Percentiles rank a stretch among this genome's conserved stretches.
Conservation (phyloP, 2,329 filamentous ascomycete species). For the Claviceps purpurea region DNA sequence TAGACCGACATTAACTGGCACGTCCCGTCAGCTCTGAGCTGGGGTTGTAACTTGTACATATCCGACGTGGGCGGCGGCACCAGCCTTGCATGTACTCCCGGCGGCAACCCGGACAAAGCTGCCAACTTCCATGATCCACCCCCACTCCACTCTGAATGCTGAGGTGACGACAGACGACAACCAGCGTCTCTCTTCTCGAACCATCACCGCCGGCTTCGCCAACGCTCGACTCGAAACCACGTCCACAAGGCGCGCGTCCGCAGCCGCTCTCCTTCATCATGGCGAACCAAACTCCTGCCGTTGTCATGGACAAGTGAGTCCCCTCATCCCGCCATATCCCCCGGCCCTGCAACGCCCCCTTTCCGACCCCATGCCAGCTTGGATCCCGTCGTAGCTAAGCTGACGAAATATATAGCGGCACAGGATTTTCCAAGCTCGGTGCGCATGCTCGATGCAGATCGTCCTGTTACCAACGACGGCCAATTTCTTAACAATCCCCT, state of each 20-base stretch:
- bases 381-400: conserved; percentile 16
- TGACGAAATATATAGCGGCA: conserved; percentile 56
- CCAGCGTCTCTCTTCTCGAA: conserved; percentile 1
- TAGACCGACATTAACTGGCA: too few species aligned
- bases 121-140: conserved; percentile 2
- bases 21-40: not conserved
- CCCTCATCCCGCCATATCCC: conserved; percentile 17
- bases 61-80: not conserved
- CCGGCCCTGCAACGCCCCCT: conserved; percentile 12
- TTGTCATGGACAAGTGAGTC: conserved; percentile 99
- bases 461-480: not conserved
- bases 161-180: conserved; percentile 8
- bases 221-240: not conserved
- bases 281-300: conserved; percentile 97
- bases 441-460: conserved; percentile 18
- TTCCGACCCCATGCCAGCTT: conserved; percentile 10
- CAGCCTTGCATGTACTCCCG: not conserved
- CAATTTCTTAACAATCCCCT: conserved; percentile 13
- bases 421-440: conserved; percentile 99
- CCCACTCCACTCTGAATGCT: conserved; percentile 4
- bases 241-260: conserved; percentile 9
- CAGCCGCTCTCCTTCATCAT: conserved; percentile 35
- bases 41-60: not conserved
- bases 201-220: conserved; percentile 2
- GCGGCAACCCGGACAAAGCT: not conserved